Conservation (phyloP, 148 eudicot genomes). For the Rhododendron simsii region DNA sequence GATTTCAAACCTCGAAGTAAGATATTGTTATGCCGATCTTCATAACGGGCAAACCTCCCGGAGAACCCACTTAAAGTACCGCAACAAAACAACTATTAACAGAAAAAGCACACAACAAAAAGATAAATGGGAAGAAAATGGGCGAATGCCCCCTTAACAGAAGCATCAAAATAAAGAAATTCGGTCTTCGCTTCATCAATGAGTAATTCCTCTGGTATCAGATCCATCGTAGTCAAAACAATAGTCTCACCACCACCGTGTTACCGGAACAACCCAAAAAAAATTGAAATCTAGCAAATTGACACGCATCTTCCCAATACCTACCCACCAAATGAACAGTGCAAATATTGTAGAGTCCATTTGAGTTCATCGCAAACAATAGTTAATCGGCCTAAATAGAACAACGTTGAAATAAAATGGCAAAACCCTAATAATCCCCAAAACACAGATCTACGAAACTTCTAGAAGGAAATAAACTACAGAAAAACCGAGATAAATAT, state of each 20-base stretch:
- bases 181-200: no score
- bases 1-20: neutral
- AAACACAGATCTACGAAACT: neutral
- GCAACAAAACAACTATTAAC: neutral
- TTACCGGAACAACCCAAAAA: neutral
- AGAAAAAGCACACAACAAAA: neutral
- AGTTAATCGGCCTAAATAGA: neutral
- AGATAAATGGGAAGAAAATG: no score
- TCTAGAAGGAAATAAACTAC: neutral
- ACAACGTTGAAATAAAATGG: neutral
- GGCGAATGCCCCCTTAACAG: no score
- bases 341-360: neutral
- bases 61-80: neutral
- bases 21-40: neutral
- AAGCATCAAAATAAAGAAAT: no score
- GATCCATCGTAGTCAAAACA: neutral
- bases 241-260: neutral
- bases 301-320: no score
- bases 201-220: neutral
- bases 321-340: neutral
- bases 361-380: neutral
- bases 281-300: no score
- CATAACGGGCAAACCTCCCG: neutral
- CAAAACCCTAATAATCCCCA: neutral
- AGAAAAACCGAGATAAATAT: neutral